Evolutionary conservation across 2,329 filamentous ascomycete species (phyloP).

Genomic region (Colletotrichum sp.): DNA sequence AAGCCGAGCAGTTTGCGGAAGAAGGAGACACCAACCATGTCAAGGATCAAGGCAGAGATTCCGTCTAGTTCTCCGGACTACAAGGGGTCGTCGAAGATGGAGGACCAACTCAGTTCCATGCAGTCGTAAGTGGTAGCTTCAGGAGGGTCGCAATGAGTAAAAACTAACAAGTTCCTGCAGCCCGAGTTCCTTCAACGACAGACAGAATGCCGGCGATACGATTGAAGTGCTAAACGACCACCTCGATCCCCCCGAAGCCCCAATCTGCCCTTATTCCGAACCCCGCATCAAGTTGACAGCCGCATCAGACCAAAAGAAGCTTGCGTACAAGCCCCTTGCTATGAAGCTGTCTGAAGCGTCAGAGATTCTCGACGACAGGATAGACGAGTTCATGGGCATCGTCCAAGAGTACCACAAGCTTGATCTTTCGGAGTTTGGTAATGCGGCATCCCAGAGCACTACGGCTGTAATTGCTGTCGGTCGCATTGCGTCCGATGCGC

Average conservation of each 20-base stretch:
- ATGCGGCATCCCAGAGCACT: slow-evolving; percentile 83
- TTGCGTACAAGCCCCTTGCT: slow-evolving; percentile 88
- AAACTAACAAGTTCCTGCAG: slow-evolving; percentile 34
- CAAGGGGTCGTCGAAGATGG: slow-evolving; percentile 43
- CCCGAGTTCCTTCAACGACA: slow-evolving; percentile 73
- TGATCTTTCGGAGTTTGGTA: slow-evolving; percentile 84
- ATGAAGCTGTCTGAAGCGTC: slow-evolving; percentile 95
- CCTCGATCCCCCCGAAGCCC: slow-evolving; percentile 69
- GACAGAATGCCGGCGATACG: slow-evolving; percentile 80
- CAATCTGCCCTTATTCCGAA: slow-evolving; percentile 74
- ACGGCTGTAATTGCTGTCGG: slow-evolving; percentile 89
- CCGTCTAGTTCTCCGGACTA: slow-evolving; percentile 49
- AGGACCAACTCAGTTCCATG: slow-evolving; percentile 43
- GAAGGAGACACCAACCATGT: slow-evolving; percentile 52
- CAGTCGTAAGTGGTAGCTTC: slow-evolving; percentile 36
- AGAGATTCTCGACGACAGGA: slow-evolving; percentile 91
- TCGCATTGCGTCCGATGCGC: slow-evolving; percentile 85
- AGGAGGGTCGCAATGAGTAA: neutral
- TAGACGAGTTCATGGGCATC: slow-evolving; percentile 84
- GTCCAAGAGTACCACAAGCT: slow-evolving; percentile 77
- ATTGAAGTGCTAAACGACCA: slow-evolving; percentile 84
- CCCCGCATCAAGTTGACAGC: slow-evolving; percentile 84
- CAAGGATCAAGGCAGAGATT: slow-evolving; percentile 48
- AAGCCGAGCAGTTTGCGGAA: slow-evolving; percentile 37
- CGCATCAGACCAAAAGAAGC: slow-evolving; percentile 88